Percentiles rank a stretch among this genome's conserved stretches.
These are phyloP conservation scores for Arthroderma uncinatum DNA, from an alignment of 2,329 filamentous ascomycete genomes.

Conservation along the genomic window DNA sequence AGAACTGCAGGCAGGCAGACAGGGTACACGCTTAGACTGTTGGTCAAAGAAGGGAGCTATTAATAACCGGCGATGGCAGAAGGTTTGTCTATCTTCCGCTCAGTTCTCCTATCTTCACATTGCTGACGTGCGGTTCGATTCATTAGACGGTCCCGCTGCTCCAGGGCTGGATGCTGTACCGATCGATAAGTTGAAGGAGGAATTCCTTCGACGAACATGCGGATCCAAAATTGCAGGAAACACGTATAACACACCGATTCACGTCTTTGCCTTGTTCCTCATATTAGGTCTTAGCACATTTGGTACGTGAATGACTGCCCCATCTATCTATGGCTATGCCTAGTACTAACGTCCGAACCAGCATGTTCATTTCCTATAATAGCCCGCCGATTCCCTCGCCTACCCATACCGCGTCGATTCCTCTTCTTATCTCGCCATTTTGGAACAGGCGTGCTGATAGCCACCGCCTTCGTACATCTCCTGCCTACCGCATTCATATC, in stretches of 20 bases:
- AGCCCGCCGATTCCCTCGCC: slow-evolving; percentile 47
- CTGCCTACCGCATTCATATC: slow-evolving; percentile 52
- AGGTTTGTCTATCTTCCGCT: not conserved
- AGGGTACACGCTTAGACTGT: not conserved
- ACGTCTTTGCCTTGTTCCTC: slow-evolving; percentile 56
- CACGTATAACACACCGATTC: slow-evolving; percentile 53
- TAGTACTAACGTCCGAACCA: slow-evolving; percentile 16
- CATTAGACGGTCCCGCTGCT: not conserved
- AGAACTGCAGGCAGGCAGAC: not conserved
- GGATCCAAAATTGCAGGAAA: slow-evolving; percentile 26
- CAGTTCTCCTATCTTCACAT: not conserved
- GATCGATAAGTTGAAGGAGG: slow-evolving; percentile 25
- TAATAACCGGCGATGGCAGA: not conserved
- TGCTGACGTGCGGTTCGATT: not conserved
- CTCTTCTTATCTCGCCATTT: slow-evolving; percentile 51
- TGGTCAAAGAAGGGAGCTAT: not conserved
- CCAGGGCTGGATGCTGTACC: slow-evolving; percentile 23
- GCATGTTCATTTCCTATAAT: slow-evolving; percentile 53
- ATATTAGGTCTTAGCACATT: slow-evolving; percentile 47
- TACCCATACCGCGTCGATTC: slow-evolving; percentile 48
- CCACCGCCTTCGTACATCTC: slow-evolving; percentile 49
- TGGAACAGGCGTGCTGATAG: slow-evolving; percentile 47
- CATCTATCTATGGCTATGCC: too few relatives aligned
- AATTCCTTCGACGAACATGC: slow-evolving; percentile 23
- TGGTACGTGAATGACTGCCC: slow-evolving; percentile 20